Percentiles rank a stretch among this genome's conserved stretches.
These are phyloP conservation scores for Haberlea rhodopensis DNA, from an alignment of 257 asterid genomes.

Conservation along the genomic window DNA sequence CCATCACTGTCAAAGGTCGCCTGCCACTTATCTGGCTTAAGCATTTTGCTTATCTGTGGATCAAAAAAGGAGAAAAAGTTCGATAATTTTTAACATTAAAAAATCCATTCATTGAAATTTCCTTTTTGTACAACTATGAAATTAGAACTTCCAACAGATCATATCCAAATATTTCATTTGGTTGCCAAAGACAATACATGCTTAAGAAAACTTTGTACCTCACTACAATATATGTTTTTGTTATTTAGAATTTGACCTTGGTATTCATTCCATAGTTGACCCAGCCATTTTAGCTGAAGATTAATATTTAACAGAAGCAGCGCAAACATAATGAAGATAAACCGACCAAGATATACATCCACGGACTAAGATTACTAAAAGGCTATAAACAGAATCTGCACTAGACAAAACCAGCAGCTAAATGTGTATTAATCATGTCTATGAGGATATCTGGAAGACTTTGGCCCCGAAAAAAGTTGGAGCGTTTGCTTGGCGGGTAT, in stretches of 20 bases:
- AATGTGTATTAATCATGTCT: neutral
- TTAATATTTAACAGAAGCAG: slow-evolving; percentile 24
- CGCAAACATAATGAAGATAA: neutral
- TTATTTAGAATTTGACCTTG: slow-evolving; percentile 2
- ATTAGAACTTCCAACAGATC: slow-evolving; percentile 2
- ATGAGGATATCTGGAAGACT: too few relatives aligned
- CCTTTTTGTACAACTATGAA: neutral
- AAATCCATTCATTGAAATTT: slow-evolving; percentile 3
- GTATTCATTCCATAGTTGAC: slow-evolving; percentile 11
- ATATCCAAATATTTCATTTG: slow-evolving; percentile 14
- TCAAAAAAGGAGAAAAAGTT: slow-evolving; percentile 21
- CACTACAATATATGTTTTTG: neutral
- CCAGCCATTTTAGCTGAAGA: slow-evolving; percentile 9
- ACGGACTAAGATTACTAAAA: slow-evolving; percentile 8
- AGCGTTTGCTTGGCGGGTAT: too few relatives aligned
- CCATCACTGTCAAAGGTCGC: slow-evolving; percentile 84
- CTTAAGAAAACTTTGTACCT: slow-evolving; percentile 13
- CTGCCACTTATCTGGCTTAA: slow-evolving; percentile 97
- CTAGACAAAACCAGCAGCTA: slow-evolving; percentile 10
- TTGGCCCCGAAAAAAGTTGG: too few relatives aligned
- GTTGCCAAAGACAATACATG: slow-evolving; percentile 18
- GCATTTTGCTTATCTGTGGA: slow-evolving; percentile 83
- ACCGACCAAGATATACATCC: neutral
- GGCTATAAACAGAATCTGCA: slow-evolving; percentile 8
- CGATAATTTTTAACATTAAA: slow-evolving; percentile 5